Evolutionary conservation across 164 flowering plant genomes (phyloP).

Genomic region (Vitis cinerea): DNA sequence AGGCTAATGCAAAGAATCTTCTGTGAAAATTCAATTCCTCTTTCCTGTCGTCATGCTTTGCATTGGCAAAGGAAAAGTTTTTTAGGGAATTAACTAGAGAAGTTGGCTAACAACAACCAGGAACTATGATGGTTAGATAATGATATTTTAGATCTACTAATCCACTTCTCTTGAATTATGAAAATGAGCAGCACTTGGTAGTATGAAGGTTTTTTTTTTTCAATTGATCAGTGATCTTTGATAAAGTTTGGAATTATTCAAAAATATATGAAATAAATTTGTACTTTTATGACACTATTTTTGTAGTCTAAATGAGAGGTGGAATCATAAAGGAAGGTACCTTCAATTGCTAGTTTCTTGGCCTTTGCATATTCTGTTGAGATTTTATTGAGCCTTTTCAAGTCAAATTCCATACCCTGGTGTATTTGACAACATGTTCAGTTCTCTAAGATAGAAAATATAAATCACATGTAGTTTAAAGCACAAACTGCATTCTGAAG

Average conservation of each 20-base stretch:
- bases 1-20: too few species aligned
- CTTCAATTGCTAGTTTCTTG: slow-evolving; percentile 59
- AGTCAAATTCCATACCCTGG: slow-evolving; percentile 69
- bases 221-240: too few species aligned
- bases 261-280: neutral
- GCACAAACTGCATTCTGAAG: neutral
- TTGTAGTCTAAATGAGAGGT: too few species aligned
- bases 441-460: neutral
- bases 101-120: neutral
- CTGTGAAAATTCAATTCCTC: too few species aligned
- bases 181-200: neutral
- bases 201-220: neutral
- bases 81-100: neutral
- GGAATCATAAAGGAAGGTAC: slow-evolving; percentile 30
- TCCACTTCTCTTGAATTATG: neutral
- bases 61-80: neutral
- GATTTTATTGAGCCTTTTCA: slow-evolving; percentile 47
- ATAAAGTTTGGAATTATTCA: too few species aligned
- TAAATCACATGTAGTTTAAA: neutral
- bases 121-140: neutral
- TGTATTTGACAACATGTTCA: neutral
- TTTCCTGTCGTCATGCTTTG: too few species aligned
- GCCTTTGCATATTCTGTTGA: slow-evolving; percentile 57
- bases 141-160: neutral
- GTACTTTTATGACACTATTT: neutral